These are phyloP conservation scores for Austroboletus festivus DNA, from an alignment of 768 basidiomycete genomes.

Conservation along the genomic window DNA sequence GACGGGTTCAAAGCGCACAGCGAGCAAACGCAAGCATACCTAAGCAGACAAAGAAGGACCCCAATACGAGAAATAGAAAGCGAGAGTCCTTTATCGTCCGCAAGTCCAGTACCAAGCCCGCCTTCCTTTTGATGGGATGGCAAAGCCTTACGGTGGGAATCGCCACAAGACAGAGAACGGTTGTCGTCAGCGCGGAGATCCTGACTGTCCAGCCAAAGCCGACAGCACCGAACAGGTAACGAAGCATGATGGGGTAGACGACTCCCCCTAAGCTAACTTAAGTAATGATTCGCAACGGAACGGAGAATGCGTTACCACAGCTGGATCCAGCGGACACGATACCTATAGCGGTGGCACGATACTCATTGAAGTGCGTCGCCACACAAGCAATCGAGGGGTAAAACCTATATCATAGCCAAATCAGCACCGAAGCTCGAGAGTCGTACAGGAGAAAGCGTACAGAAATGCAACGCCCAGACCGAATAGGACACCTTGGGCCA, in stretches of 20 bases:
- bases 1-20: not conserved
- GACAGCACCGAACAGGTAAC: constrained; percentile 48
- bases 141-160: constrained; percentile 44
- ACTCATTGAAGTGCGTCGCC: constrained; percentile 60
- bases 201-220: constrained; percentile 67
- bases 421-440: not conserved
- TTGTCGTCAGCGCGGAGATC: constrained; percentile 50
- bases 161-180: constrained; percentile 45
- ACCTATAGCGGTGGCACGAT: constrained; percentile 70
- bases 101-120: constrained; percentile 21
- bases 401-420: constrained; percentile 43
- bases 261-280: constrained; percentile 51
- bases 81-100: constrained; percentile 42
- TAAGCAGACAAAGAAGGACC: constrained; percentile 57
- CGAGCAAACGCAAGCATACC: constrained; percentile 38
- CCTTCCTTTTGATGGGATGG: constrained; percentile 14
- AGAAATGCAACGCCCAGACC: constrained; percentile 63
- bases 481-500: constrained; percentile 63
- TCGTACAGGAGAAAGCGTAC: constrained; percentile 38
- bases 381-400: constrained; percentile 67
- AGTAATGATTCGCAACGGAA: constrained; percentile 20
- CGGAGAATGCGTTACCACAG: constrained; percentile 39
- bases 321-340: constrained; percentile 70
- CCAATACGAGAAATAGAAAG: constrained; percentile 52
- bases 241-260: constrained; percentile 64